These are phyloP conservation scores for Colletotrichum kahawae DNA, from an alignment of 2,329 filamentous ascomycete genomes.

Conservation along the genomic window DNA sequence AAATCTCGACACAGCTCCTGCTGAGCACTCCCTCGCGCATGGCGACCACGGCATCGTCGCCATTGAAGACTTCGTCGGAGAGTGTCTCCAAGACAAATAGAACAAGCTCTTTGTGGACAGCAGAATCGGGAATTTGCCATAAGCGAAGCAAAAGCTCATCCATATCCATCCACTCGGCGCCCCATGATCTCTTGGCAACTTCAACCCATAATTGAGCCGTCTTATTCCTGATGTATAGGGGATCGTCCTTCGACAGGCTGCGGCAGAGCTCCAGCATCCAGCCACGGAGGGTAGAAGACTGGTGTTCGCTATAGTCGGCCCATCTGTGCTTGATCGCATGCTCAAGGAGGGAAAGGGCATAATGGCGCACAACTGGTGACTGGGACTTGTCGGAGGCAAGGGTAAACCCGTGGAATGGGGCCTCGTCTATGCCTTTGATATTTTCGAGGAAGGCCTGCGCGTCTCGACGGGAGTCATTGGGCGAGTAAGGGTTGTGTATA, in stretches of 20 bases:
- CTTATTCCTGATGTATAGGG: conserved; percentile 88
- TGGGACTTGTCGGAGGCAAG: conserved; percentile 79
- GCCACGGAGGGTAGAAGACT: conserved; percentile 71
- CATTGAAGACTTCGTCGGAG: conserved; percentile 91
- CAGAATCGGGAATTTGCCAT: conserved; percentile 73
- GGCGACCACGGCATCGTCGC: conserved; percentile 85
- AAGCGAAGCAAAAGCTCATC: conserved; percentile 81
- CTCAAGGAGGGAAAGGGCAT: conserved; percentile 89
- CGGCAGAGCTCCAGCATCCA: conserved; percentile 84
- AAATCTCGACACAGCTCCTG: conserved; percentile 90
- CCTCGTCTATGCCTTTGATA: conserved; percentile 79
- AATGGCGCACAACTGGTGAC: conserved; percentile 86
- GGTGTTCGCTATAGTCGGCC: conserved; percentile 71
- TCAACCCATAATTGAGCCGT: conserved; percentile 94
- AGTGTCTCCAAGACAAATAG: conserved; percentile 88
- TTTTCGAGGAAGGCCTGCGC: conserved; percentile 87
- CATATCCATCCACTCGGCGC: conserved; percentile 93
- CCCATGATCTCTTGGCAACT: conserved; percentile 91
- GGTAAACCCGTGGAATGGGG: conserved; percentile 83
- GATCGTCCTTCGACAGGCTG: conserved; percentile 73
- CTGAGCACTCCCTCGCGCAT: conserved; percentile 84
- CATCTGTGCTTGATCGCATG: conserved; percentile 88
- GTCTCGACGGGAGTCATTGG: conserved; percentile 80
- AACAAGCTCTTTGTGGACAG: conserved; percentile 81
- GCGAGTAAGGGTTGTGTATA: conserved; percentile 82